Evolutionary conservation across 441 rosid genomes (phyloP), one percentile per base, ranked within the genome.

Genomic region (Rhodomyrtus psidioides): DNA sequence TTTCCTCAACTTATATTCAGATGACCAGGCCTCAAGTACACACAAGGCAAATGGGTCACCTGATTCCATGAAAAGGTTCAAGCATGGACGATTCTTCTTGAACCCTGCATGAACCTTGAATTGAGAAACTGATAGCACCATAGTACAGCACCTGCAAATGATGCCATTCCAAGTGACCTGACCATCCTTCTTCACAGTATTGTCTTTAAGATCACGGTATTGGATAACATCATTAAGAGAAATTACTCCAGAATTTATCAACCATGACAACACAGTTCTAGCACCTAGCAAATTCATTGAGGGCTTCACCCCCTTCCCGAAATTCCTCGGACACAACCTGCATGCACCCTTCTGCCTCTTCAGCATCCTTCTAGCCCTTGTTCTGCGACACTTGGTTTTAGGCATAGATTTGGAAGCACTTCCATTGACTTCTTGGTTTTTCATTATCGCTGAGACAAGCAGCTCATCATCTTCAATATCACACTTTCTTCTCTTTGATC

Each of bases 21-120:
- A 92, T 60, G 96, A 93, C 99, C 99, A 97, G 84, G 98, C 98
- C 90, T 95, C 94, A 86, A 97, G 93, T 91, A 92, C 94, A 90
- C 97, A 95, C 55, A 94, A 87, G 83, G 96, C 90, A 83, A 94
- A 91, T 59, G 98, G 91, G 93, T 92, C 90, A 59, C 98, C 98
- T 83, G 98, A 94, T 83, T 94, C 96, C 98, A 92, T 93, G 90
- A 95, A 94, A 85, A 97, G 95, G 92, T 94, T 94, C 84, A 93
- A 89, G 93, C 98, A 96, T 7, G 98, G 97, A 86, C 94, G 92
- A 87, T 88, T 92, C 87, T 88, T 92, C 88, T 89, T 89, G 89
- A 92, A 93, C 83, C 99, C 98, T 59, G 98, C 98, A 91, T 97
- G 99, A 84, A 87, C 90, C 91, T 93, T 97, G 90, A 97, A 96